Base-by-base conservation (phyloP, 176 grass and related monocot species). In the Bromus sterilis region DNA sequence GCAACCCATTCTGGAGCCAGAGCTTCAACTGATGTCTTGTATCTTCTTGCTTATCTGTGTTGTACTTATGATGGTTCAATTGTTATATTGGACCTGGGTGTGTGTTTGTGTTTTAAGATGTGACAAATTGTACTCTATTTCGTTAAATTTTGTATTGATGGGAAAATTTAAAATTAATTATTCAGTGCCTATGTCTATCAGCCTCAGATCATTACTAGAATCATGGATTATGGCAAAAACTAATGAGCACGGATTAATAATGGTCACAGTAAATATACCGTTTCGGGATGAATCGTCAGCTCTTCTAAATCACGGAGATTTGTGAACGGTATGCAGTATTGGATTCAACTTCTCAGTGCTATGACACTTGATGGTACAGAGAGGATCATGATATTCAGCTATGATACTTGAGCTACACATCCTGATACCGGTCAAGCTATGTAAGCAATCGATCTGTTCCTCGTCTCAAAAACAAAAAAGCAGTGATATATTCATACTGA, bases 71-170 rank as follows among this genome's bases (percentile, higher is more conserved):
- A n/a, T 11, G 83, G 74, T 90, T 90, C 83, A 86, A 82, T 82
- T 82, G 83, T 89, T 48, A 82, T 58, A 82, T 68, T 90, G 88
- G 79, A 90, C 79, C 83, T 74, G 24, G 3, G 34, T 25, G 9
- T 80, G 37, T 69, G 28, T 29, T 29, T 82, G 16, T n/a, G 25
- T 46, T 68, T 51, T 61, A n/a, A 31, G 33, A 13, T 75, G 75
- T 53, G 59, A 88, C 42, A 78, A 48, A 13, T 64, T 71, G 64
- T 83, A n/a, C n/a, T n/a, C n/a, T n/a, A 43, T 66, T 43, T 77
- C 32, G 25, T 66, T 21, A 21, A 73, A 23, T 4, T 12, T 73
- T 73, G 4, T 30, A 18, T 28, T 23, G 6, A 42, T 42, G 6
- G 0, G 12, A 8, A 21, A 49, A 7, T 15, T 76, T 33, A 18